A percentile compares a stretch with the other conserved stretches of the same genome.
These are phyloP conservation scores for Aspergillus pseudotamarii DNA, from an alignment of 2,329 filamentous ascomycete genomes.

Conservation along the genomic window DNA sequence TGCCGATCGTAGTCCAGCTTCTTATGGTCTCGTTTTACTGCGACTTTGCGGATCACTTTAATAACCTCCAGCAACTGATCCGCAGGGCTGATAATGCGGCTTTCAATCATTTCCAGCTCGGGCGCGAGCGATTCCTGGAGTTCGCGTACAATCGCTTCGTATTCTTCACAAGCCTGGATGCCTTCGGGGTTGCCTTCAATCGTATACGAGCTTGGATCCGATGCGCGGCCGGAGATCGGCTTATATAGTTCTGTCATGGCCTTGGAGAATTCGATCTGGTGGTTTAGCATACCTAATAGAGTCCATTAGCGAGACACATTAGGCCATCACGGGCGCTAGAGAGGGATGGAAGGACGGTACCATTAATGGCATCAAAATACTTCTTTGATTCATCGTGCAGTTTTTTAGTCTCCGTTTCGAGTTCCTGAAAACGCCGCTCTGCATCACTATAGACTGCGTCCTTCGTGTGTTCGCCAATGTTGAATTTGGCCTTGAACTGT, in stretches of 20 bases:
- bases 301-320: conserved; percentile 2
- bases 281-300: conserved; percentile 76
- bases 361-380: conserved; percentile 97
- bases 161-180: conserved; percentile 94
- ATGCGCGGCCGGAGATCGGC: conserved; percentile 93
- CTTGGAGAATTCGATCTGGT: conserved; percentile 98
- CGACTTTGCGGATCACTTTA: conserved; percentile 89
- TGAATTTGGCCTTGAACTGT: conserved; percentile 87
- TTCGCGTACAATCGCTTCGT: conserved; percentile 86
- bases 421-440: conserved; percentile 88
- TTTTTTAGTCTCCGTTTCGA: conserved; percentile 94
- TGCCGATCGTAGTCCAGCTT: conserved; percentile 94
- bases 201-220: conserved; percentile 82
- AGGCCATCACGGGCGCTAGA: neutral
- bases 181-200: conserved; percentile 88
- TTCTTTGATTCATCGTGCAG: conserved; percentile 96
- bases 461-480: conserved; percentile 92
- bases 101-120: conserved; percentile 97
- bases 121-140: conserved; percentile 85
- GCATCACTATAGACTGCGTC: conserved; percentile 94
- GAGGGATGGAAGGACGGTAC: conserved; percentile 37
- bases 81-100: conserved; percentile 84
- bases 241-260: conserved; percentile 97
- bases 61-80: conserved; percentile 93
- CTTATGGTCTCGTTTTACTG: conserved; percentile 92